phyloP scores from a whole-genome alignment of 345 rosid genomes.

The Boechera stricta region DNA sequence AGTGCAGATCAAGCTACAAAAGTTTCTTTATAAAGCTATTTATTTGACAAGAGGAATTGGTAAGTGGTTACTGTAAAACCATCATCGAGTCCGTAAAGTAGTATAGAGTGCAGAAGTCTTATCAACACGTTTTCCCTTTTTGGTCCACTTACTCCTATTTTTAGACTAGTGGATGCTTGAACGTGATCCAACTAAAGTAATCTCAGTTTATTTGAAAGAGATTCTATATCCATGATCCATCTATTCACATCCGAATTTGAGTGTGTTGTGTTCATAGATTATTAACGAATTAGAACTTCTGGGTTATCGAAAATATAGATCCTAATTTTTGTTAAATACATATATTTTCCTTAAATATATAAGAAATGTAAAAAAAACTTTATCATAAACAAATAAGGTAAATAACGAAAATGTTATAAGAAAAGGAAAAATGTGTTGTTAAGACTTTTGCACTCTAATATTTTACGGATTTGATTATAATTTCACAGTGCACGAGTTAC shows the following conservation, averaged over 20 bases:
- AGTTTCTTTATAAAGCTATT: neutral
- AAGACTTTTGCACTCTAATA: neutral
- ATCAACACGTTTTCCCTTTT: slow-evolving; percentile 2
- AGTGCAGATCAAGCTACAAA: slow-evolving; percentile 17
- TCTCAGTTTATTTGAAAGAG: neutral
- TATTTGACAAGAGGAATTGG: neutral
- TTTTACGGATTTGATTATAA: neutral
- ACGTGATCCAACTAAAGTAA: slow-evolving; percentile 7
- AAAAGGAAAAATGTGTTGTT: neutral
- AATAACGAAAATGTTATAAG: neutral
- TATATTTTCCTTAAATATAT: neutral
- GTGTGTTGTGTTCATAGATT: neutral
- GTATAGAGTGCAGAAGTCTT: neutral
- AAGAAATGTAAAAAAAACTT: too few species aligned
- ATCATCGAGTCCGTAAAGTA: slow-evolving; percentile 12
- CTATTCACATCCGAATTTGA: neutral
- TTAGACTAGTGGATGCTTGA: neutral
- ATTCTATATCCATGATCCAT: neutral
- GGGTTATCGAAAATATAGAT: neutral
- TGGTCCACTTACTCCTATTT: neutral
- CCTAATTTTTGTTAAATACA: neutral
- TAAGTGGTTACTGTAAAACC: slow-evolving; percentile 3
- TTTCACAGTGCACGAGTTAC: slow-evolving; percentile 11
- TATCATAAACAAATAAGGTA: neutral
- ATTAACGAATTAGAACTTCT: neutral